Percentiles rank a stretch among this genome's conserved stretches.
Evolutionary conservation across 73 alveolate species (phyloP).

Genomic region (Paramecium pentaurelia): DNA sequence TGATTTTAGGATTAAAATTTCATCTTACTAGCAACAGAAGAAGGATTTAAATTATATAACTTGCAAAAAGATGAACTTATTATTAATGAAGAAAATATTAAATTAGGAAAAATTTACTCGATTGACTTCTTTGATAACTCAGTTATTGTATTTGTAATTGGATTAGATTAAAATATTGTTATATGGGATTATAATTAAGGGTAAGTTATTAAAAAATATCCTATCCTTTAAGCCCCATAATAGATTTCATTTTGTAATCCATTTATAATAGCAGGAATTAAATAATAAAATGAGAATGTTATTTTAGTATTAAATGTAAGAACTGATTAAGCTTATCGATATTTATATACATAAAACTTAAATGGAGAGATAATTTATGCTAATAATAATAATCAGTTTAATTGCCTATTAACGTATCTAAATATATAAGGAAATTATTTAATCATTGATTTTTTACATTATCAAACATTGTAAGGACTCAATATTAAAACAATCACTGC

Average conservation of each 20-base stretch:
- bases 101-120: background rate
- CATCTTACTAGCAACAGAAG: background rate
- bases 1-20: background rate
- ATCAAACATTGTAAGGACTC: background rate
- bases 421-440: background rate
- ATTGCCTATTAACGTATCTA: background rate
- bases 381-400: background rate
- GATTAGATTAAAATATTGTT: background rate
- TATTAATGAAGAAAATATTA: background rate
- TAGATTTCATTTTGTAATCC: background rate
- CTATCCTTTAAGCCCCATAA: background rate
- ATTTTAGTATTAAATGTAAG: background rate
- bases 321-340: slow-evolving; percentile 1
- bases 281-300: background rate
- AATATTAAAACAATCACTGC: background rate
- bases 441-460: background rate
- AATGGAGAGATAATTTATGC: background rate
- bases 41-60: background rate
- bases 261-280: background rate
- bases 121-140: background rate
- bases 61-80: background rate
- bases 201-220: background rate
- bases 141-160: background rate
- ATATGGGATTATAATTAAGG: background rate
- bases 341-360: background rate